phyloP scores from a whole-genome alignment of 305 asterid genomes.

The Fraxinus floribunda region DNA sequence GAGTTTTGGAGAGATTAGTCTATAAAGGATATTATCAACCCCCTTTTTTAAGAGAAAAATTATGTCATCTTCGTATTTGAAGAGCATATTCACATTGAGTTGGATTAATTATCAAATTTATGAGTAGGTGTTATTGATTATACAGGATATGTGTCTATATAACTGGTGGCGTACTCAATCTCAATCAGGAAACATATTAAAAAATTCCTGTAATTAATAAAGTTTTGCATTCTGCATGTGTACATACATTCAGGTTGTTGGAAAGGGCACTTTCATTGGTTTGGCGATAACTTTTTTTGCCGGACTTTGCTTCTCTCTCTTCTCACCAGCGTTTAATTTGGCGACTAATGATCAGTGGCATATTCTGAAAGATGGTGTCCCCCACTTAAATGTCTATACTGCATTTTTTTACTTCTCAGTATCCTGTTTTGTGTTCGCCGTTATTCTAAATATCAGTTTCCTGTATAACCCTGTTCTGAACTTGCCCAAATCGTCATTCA shows the following conservation, averaged over 20 bases:
- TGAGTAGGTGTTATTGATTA: not conserved
- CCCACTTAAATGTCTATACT: conserved; percentile 48
- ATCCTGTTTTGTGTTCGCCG: conserved; percentile 49
- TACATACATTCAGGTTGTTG: conserved; percentile 37
- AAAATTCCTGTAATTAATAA: not conserved
- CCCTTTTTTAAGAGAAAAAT: not conserved
- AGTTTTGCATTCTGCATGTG: not conserved
- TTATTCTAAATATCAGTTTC: conserved; percentile 42
- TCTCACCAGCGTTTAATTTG: conserved; percentile 56
- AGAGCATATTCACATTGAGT: not conserved
- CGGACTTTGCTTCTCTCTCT: conserved; percentile 54
- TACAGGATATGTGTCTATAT: not conserved
- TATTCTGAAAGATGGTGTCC: conserved; percentile 42
- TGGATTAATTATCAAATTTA: not conserved
- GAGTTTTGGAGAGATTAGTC: not conserved
- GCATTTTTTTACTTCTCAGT: conserved; percentile 56
- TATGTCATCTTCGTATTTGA: not conserved
- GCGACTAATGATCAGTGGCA: conserved; percentile 68
- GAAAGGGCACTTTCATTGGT: conserved; percentile 48
- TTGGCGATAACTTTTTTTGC: conserved; percentile 47
- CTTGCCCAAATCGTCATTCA: conserved; percentile 43
- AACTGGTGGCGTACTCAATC: not conserved
- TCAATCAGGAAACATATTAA: not conserved
- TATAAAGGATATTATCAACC: not conserved
- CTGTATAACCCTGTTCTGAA: conserved; percentile 42